Evolutionary conservation across 164 flowering plant genomes (phyloP).

Genomic region (Hamamelis virginiana): DNA sequence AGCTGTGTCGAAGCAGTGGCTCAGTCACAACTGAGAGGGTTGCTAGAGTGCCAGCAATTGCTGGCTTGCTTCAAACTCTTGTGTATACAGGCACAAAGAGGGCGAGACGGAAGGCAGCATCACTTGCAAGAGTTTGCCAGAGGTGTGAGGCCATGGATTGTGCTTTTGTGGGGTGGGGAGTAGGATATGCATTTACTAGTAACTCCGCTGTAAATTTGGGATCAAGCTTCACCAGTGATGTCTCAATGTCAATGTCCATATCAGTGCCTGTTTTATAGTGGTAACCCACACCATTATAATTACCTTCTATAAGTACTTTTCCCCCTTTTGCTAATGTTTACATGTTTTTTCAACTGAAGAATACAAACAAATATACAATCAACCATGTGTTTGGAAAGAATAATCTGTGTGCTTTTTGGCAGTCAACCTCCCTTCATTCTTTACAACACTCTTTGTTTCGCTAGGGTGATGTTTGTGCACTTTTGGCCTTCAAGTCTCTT

Average conservation of each 20-base stretch:
- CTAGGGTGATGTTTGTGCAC: too few relatives aligned
- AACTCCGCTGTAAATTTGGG: constrained; percentile 49
- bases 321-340: too few relatives aligned
- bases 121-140: constrained; percentile 85
- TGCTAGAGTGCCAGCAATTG: constrained; percentile 70
- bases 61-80: constrained; percentile 62
- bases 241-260: constrained; percentile 25
- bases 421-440: too few relatives aligned
- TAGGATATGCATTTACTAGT: constrained; percentile 49
- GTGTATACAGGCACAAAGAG: constrained; percentile 81
- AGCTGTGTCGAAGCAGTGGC: constrained; percentile 81
- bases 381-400: too few relatives aligned
- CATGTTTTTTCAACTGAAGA: too few relatives aligned
- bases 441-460: too few relatives aligned
- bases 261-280: too few relatives aligned
- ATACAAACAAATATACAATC: too few relatives aligned
- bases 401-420: too few relatives aligned
- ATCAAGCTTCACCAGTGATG: constrained; percentile 48
- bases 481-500: too few relatives aligned
- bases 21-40: constrained; percentile 61
- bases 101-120: constrained; percentile 93
- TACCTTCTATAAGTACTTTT: too few relatives aligned
- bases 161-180: constrained; percentile 54
- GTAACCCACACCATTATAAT: too few relatives aligned
- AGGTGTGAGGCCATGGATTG: constrained; percentile 57